phyloP scores from a whole-genome alignment of 331 rosid genomes.

The Ulmus americana region DNA sequence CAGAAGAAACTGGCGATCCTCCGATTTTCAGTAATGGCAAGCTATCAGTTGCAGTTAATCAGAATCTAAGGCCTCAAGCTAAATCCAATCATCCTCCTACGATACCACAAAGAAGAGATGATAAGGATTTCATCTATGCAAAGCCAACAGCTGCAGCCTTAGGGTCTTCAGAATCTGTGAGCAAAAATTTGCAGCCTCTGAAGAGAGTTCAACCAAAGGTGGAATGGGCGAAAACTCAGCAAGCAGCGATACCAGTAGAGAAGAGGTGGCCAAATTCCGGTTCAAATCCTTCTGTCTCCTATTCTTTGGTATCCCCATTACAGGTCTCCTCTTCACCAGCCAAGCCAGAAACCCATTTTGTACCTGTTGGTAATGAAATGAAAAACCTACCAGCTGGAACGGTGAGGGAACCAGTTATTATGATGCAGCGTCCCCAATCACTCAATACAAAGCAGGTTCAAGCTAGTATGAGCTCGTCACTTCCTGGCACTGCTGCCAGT shows the following conservation, averaged over 20 bases:
- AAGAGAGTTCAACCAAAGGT: conserved; percentile 62
- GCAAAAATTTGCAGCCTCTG: conserved; percentile 55
- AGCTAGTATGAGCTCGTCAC: conserved; percentile 69
- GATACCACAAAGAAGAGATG: conserved; percentile 62
- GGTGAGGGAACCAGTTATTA: conserved; percentile 60
- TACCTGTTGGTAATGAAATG: conserved; percentile 49
- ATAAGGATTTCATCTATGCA: conserved; percentile 73
- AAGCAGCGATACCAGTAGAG: conserved; percentile 40
- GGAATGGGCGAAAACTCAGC: conserved; percentile 78
- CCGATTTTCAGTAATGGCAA: conserved; percentile 48
- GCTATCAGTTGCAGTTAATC: conserved; percentile 46
- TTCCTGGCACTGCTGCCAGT: conserved; percentile 54
- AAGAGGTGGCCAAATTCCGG: conserved; percentile 64
- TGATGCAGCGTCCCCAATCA: conserved; percentile 81
- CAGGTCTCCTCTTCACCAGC: conserved; percentile 49
- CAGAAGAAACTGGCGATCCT: conserved; percentile 78
- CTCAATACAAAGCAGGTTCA: conserved; percentile 56
- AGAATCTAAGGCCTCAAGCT: conserved; percentile 46
- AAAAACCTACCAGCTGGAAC: conserved; percentile 59
- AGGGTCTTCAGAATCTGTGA: conserved; percentile 51
- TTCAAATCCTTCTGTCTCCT: conserved; percentile 54
- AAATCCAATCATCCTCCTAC: conserved; percentile 38
- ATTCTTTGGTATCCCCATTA: conserved; percentile 55
- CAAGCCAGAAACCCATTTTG: conserved; percentile 56
- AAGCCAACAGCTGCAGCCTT: conserved; percentile 46